Evolutionary conservation across 768 basidiomycete genomes (phyloP).

Genomic region (Gymnopilus junonius): DNA sequence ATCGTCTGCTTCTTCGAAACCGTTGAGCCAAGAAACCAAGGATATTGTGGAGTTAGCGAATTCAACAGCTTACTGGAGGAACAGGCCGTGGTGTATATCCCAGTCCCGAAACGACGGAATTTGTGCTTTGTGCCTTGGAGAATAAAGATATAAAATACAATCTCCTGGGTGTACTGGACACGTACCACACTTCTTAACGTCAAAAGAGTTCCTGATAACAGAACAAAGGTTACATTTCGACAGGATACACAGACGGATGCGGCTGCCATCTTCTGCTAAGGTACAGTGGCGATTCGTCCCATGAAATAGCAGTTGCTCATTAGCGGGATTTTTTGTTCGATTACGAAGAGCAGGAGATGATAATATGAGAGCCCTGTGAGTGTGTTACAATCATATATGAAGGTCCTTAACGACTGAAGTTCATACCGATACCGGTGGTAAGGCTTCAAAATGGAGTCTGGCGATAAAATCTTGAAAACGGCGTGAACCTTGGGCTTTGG

Average conservation of each 20-base stretch:
- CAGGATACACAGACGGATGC: slow-evolving; percentile 51
- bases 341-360: slow-evolving; percentile 25
- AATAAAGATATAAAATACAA: slow-evolving; percentile 4
- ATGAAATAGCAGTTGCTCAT: slow-evolving; percentile 68
- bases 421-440: slow-evolving; percentile 53
- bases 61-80: slow-evolving; percentile 57
- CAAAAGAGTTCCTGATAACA: slow-evolving; percentile 63
- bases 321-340: slow-evolving; percentile 36
- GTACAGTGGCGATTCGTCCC: slow-evolving; percentile 65
- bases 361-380: slow-evolving; percentile 34
- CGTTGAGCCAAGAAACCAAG: slow-evolving; percentile 7
- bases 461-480: slow-evolving; percentile 55
- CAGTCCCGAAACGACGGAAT: slow-evolving; percentile 70
- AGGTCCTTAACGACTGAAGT: not conserved
- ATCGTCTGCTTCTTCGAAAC: slow-evolving; percentile 63
- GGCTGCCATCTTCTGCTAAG: slow-evolving; percentile 54
- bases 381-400: not conserved
- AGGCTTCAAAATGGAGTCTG: slow-evolving; percentile 45
- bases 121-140: slow-evolving; percentile 56
- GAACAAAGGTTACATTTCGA: slow-evolving; percentile 58
- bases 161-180: not conserved
- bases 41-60: not conserved
- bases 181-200: slow-evolving; percentile 61
- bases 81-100: slow-evolving; percentile 69
- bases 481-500: slow-evolving; percentile 49